Evolutionary conservation across 2,329 filamentous ascomycete genomes (phyloP), one percentile per base, ranked within the genome.

Genomic region (Cordyceps javanica): DNA sequence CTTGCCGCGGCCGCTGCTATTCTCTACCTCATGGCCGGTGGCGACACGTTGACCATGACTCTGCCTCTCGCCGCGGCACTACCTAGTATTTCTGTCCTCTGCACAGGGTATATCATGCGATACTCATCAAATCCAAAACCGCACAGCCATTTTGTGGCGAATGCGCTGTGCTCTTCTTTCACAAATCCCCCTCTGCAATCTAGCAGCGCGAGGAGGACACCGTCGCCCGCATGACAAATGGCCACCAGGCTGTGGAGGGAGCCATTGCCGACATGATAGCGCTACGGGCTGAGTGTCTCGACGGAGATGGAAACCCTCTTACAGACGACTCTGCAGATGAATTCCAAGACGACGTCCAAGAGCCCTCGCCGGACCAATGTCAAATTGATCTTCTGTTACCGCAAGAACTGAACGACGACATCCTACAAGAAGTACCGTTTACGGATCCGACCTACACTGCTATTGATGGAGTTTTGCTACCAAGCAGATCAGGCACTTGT

Each of bases 61-160:
- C 34, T 5, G 32, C 28, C 16, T 59, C 61, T 21, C 8, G 9
- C n/a, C 5, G 21, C 8, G 68, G 67, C n/a, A 48, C 59, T 50
- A 61, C 60, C 45, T 69, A 64, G 64, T 71, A 71, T 36, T 64
- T 64, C 57, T 72, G 70, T 57, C 66, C 68, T 14, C 44, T 62
- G 6, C 70, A 72, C 39, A 54, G 58, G 13, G 13, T 45, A 16
- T 67, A 64, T 38, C 70, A 72, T 62, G 63, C 64, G 19, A 64
- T 72, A 9, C 57, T 58, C 30, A 48, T 61, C 32, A 30, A 11
- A 9, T 11, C 23, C 3, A 25, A 34, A 13, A 51, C 46, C 5
- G 7, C n/a, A 1, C 70, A 72, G 48, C 70, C 70, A 1, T 52
- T 59, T 3, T 72, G 69, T 32, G 70, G 69, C 60, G 70, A 72